These are phyloP conservation scores for Cavenderia fasciculata DNA, from an alignment of 78 protist species.

Conservation along the genomic window DNA sequence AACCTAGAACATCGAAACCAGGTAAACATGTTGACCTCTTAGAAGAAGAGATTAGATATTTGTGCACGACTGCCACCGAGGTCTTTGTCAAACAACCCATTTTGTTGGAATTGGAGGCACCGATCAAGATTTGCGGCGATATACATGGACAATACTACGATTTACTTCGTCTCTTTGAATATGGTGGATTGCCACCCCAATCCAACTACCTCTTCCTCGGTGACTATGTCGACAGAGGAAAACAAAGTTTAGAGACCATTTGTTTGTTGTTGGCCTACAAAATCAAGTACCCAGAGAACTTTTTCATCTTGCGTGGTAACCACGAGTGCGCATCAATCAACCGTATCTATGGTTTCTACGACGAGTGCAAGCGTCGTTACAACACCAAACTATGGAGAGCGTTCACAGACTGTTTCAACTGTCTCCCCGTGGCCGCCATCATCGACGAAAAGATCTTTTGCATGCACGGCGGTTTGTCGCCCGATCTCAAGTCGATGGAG, in stretches of 20 bases:
- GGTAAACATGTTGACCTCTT: conserved; percentile 93
- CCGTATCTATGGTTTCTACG: conserved; percentile 99
- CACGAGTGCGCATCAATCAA: conserved; percentile 99
- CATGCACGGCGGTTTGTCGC: conserved; percentile 99
- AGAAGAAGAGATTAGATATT: conserved; percentile 89
- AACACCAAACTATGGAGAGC: conserved; percentile 98
- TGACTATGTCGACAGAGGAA: conserved; percentile 99
- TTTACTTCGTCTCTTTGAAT: conserved; percentile 97
- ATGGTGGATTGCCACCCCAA: conserved; percentile 99
- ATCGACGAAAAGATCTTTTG: conserved; percentile 99
- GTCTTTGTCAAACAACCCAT: conserved; percentile 96
- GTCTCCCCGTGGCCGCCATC: conserved; percentile 98
- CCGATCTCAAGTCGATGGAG: conserved; percentile 96
- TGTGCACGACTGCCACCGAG: conserved; percentile 91
- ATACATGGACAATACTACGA: conserved; percentile 99
- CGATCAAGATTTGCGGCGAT: conserved; percentile 98
- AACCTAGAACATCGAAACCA: conserved; percentile 93
- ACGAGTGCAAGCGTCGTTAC: conserved; percentile 99
- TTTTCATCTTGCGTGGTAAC: conserved; percentile 99
- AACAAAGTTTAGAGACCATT: conserved; percentile 98
- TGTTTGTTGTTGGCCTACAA: conserved; percentile 99
- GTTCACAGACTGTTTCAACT: conserved; percentile 98
- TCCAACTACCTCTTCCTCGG: conserved; percentile 99
- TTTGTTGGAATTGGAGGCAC: conserved; percentile 98
- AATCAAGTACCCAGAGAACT: conserved; percentile 99